phyloP scores from a whole-genome alignment of 2,329 filamentous ascomycete species.

The Neoascochyta sp. region DNA sequence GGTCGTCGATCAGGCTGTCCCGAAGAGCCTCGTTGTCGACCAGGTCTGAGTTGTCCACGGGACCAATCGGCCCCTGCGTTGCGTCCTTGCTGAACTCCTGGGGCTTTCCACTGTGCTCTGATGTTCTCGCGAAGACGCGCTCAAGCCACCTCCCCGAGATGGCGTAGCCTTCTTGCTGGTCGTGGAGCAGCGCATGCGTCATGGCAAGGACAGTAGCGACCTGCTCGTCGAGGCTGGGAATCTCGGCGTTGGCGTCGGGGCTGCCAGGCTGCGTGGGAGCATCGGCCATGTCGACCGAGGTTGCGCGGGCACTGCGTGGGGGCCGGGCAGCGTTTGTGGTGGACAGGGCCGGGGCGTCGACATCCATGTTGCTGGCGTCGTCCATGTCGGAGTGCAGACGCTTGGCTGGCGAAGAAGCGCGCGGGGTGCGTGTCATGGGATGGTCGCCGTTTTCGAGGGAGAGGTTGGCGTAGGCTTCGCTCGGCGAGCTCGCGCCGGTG shows the following conservation, averaged over 20 bases:
- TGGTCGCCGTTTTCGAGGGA: conserved; percentile 45
- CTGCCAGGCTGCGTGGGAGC: conserved; percentile 25
- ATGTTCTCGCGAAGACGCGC: conserved; percentile 34
- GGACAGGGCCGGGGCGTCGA: conserved; percentile 19
- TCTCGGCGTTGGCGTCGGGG: conserved; percentile 27
- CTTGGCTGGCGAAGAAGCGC: conserved; percentile 55
- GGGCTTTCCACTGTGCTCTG: conserved; percentile 36
- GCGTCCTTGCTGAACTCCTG: conserved; percentile 58
- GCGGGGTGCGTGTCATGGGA: conserved; percentile 26
- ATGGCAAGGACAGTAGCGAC: conserved; percentile 68
- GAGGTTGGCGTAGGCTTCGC: conserved; percentile 52
- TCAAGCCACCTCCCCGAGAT: conserved; percentile 78
- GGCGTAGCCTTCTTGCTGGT: conserved; percentile 72
- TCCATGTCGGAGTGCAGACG: conserved; percentile 55
- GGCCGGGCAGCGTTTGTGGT: conserved; percentile 14
- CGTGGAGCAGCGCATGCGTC: conserved; percentile 54
- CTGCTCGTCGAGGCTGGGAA: conserved; percentile 58
- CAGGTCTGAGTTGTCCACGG: conserved; percentile 83
- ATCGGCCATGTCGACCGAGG: conserved; percentile 46
- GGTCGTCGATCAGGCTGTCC: conserved; percentile 34
- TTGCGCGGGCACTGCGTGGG: conserved; percentile 32
- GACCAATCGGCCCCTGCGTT: conserved; percentile 64
- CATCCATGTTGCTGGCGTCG: conserved; percentile 37
- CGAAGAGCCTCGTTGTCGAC: conserved; percentile 25
- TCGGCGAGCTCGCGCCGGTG: conserved; percentile 46